Evolutionary conservation across 129 eudicot species (phyloP), one percentile per base, ranked within the genome.

Genomic region (Centella asiatica): DNA sequence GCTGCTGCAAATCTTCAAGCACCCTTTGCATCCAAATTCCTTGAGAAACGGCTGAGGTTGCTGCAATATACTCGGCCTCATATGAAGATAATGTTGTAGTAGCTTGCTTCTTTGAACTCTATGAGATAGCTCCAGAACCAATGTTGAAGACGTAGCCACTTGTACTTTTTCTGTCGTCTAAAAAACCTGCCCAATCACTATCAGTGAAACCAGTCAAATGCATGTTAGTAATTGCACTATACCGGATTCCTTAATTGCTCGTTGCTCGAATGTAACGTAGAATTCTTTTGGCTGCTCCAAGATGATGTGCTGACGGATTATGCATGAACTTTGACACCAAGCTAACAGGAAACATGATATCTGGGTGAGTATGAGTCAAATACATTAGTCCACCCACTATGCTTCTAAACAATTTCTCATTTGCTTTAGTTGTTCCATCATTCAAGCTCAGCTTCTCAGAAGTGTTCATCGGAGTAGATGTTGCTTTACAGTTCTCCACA

Each of bases 101-200:
- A 2, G 18, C 54, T 14, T 62, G 23, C 28, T 44, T 62, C 36
- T 44, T 62, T 40, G 67, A 62, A 25, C 53, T 62, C 67, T 39
- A 62, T 10, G 60, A 25, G 20, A 28, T 15, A 0, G 36, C 22
- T 5, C 12, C 20, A 3, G 39, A 39, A n/a, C 67, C 46, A 1
- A 62, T 0, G 28, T 0, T 6, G n/a, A 69, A 69, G 0, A 29
- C 7, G 5, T 28, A 8, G 1, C 58, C 58, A 0, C 47, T 57
- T 4, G 66, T 57, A 31, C 66, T 69, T 11, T 31, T 69, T 14
- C 40, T 15, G 22, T 69, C 73, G 5, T 69, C 73, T 23, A 58
- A 1, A 5, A 12, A 42, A 3, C 73, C 66, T 4, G 49, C 66
- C 66, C 36, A 69, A 8, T 69, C 73, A 32, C 58, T 69, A 23